Evolutionary conservation across 1,284 basidiomycete species (phyloP), one percentile per base, ranked within the genome.

Genomic region (Ceratobasidium sp.): DNA sequence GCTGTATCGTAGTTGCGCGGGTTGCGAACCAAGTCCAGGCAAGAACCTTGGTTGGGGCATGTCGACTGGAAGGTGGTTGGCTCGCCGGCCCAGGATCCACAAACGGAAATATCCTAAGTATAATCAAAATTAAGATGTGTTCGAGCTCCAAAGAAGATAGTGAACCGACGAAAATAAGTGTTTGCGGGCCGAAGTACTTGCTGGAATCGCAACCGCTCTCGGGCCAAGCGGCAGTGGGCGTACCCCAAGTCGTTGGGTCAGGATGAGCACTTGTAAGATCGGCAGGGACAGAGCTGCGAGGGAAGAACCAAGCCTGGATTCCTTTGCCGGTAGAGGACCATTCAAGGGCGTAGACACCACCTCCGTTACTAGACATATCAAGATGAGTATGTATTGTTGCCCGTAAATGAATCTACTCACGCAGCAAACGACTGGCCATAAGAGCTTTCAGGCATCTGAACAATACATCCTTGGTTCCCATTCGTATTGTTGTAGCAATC

Each of bases 301-400:
- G 66, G 54, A 75, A 75, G 75, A 73, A 75, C 75, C 75, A 75
- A 29, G 65, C 57, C 19, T 48, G 31, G 31, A 75, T 51, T 11
- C 75, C 75, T 27, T 64, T 64, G 1, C 66, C 66, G 24, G 57
- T 54, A 22, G 53, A 59, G 9, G 50, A 53, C 76, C 82, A 81
- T 75, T 76, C 65, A 53, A 76, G 75, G 4, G 77, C 77, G 51
- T 62, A 78, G 19, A 78, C 78, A 2, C 78, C 78, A 36, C 78
- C 78, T 14, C 78, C 78, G 33, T 56, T 73, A n/a, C 36, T 66
- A 44, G 5, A 45, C 22, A 45, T n/a, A 19, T 60, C 41, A 60
- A 19, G 2, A 44, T 22, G 2, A 44, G 7, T 19, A n/a, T 22
- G 41, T 60, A 54, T 56, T n/a, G n/a, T n/a, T n/a, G n/a, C n/a